phyloP scores from a whole-genome alignment of 305 asterid species.

The Solanum hybrid region DNA sequence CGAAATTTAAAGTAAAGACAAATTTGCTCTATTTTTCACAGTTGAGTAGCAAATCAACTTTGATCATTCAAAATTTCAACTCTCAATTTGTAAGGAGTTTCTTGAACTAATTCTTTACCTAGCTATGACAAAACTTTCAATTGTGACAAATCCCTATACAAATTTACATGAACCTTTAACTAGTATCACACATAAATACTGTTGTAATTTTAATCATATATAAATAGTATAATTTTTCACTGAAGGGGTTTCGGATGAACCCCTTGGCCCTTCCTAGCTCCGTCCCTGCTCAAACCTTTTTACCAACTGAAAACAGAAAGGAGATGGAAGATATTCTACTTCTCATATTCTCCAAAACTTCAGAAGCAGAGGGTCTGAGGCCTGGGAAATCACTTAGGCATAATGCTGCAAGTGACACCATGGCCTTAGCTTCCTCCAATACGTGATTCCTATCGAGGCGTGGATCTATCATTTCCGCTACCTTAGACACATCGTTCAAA shows the following conservation, averaged over 20 bases:
- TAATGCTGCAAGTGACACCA: slow-evolving; percentile 37
- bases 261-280: neutral
- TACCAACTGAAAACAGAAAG: neutral
- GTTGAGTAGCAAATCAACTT: neutral
- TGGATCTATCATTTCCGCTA: slow-evolving; percentile 43
- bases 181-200: neutral
- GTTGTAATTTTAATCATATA: neutral
- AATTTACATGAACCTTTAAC: neutral
- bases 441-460: slow-evolving; percentile 25
- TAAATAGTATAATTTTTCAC: neutral
- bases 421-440: slow-evolving; percentile 41
- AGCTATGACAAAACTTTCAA: neutral
- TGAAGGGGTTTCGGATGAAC: neutral
- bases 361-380: slow-evolving; percentile 56
- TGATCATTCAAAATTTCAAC: neutral
- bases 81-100: neutral
- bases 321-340: slow-evolving; percentile 19
- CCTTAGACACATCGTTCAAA: slow-evolving; percentile 27
- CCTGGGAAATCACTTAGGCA: slow-evolving; percentile 45
- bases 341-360: slow-evolving; percentile 30
- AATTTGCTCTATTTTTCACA: neutral
- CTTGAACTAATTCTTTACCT: neutral
- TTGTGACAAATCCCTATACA: neutral
- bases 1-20: neutral
- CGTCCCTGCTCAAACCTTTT: neutral